Evolutionary conservation across 2,329 filamentous ascomycete genomes (phyloP).

Genomic region (Aureobasidium subglaciale): DNA sequence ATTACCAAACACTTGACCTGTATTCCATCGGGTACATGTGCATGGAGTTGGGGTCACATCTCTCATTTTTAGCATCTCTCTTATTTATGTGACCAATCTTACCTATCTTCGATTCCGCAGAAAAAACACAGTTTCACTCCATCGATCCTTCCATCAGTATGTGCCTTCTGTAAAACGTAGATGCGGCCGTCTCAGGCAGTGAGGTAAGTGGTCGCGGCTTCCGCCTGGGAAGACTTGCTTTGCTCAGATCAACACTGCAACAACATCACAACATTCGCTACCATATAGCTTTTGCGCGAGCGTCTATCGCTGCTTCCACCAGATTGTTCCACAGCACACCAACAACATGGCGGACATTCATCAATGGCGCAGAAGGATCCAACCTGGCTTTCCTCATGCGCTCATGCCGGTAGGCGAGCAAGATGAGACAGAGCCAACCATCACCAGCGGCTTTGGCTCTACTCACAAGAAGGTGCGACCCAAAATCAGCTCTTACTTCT

Average conservation of each 20-base stretch:
- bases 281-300: no score
- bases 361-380: slow-evolving; percentile 31
- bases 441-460: slow-evolving; percentile 24
- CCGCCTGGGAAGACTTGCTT: neutral
- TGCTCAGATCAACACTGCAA: neutral
- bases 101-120: neutral
- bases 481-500: slow-evolving; percentile 35
- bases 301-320: neutral
- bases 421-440: slow-evolving; percentile 22
- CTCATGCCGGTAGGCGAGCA: slow-evolving; percentile 22
- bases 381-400: slow-evolving; percentile 25
- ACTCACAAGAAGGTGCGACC: slow-evolving; percentile 32
- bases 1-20: slow-evolving; percentile 62
- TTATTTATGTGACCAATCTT: slow-evolving; percentile 3
- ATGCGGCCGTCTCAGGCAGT: neutral
- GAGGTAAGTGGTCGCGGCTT: neutral
- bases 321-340: neutral
- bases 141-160: neutral
- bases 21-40: slow-evolving; percentile 49
- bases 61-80: neutral
- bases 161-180: neutral
- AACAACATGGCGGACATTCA: slow-evolving; percentile 29
- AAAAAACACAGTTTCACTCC: no score
- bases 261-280: neutral
- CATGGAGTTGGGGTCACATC: slow-evolving; percentile 58